These are phyloP conservation scores for Telopea speciosissima DNA, from an alignment of 177 flowering plant genomes.

Conservation along the genomic window DNA sequence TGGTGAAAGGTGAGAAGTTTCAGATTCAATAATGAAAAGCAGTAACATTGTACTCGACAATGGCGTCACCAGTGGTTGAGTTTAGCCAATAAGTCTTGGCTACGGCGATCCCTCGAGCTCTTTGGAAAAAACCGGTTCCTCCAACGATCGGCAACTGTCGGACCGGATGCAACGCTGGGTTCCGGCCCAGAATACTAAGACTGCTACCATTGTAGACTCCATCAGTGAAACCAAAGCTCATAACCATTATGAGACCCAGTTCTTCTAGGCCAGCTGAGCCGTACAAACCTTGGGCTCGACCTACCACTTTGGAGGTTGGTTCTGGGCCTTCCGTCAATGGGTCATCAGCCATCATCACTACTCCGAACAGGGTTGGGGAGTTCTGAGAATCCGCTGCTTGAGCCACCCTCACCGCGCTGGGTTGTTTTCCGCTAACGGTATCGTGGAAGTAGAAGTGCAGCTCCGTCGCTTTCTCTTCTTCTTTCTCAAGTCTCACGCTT, in stretches of 20 bases:
- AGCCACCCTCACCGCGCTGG: no score
- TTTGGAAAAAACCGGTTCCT: slow-evolving; percentile 30
- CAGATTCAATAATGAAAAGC: slow-evolving; percentile 34
- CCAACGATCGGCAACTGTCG: slow-evolving; percentile 39
- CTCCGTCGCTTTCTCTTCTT: not conserved
- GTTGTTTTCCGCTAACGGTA: no score
- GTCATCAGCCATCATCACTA: no score
- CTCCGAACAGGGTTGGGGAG: no score
- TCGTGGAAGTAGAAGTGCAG: no score
- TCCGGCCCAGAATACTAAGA: slow-evolving; percentile 30
- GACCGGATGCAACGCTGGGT: slow-evolving; percentile 15
- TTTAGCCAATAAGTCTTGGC: slow-evolving; percentile 17
- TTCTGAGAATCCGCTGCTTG: no score
- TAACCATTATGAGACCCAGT: not conserved
- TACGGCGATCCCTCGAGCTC: slow-evolving; percentile 31
- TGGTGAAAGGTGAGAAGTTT: no score
- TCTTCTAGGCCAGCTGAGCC: no score
- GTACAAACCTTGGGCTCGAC: no score
- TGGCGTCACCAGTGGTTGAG: slow-evolving; percentile 19
- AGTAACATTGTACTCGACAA: slow-evolving; percentile 31
- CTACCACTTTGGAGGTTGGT: no score
- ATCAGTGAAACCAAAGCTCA: slow-evolving; percentile 24
- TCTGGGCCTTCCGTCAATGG: no score
- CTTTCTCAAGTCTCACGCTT: not conserved
- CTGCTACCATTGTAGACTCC: slow-evolving; percentile 38